Conservation (phyloP, 1,284 basidiomycete genomes). For the Sanghuangporus weigelae region DNA sequence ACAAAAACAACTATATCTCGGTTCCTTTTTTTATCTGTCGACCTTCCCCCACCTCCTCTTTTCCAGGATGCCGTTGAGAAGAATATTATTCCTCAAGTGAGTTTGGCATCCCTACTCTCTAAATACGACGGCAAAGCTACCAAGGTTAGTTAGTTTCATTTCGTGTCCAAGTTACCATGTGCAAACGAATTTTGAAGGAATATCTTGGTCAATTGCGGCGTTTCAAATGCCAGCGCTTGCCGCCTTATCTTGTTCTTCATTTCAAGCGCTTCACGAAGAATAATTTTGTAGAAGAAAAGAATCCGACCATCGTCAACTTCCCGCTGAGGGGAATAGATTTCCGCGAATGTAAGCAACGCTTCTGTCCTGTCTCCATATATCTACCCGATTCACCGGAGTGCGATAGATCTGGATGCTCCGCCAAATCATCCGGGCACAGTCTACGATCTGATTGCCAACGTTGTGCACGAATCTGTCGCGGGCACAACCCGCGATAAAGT, state of each 20-base stretch:
- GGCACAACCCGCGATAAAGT: slow-evolving; percentile 89
- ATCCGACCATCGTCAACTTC: slow-evolving; percentile 98
- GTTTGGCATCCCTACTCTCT: slow-evolving; percentile 84
- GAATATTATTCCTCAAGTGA: slow-evolving; percentile 98
- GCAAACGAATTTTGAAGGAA: slow-evolving; percentile 48
- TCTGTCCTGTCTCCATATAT: slow-evolving; percentile 13
- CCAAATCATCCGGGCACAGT: slow-evolving; percentile 54
- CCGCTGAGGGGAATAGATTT: slow-evolving; percentile 91
- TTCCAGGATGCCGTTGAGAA: slow-evolving; percentile 96
- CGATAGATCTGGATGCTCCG: slow-evolving; percentile 70
- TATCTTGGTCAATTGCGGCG: slow-evolving; percentile 80
- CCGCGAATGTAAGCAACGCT: slow-evolving; percentile 65
- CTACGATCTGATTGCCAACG: slow-evolving; percentile 95
- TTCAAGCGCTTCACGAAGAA: slow-evolving; percentile 99
- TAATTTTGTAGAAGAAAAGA: slow-evolving; percentile 96
- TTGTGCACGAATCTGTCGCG: slow-evolving; percentile 91
- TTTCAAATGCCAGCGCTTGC: slow-evolving; percentile 85
- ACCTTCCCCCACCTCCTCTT: slow-evolving; percentile 92
- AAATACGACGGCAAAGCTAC: slow-evolving; percentile 94
- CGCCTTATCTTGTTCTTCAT: slow-evolving; percentile 91
- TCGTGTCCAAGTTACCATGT: slow-evolving; percentile 10
- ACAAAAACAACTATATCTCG: slow-evolving; percentile 85
- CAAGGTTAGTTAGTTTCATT: slow-evolving; percentile 48
- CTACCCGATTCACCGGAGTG: slow-evolving; percentile 19
- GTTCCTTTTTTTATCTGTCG: slow-evolving; percentile 93